Base-by-base conservation (phyloP, 2,329 filamentous ascomycete genomes). In the Calonectria fujianensis region DNA sequence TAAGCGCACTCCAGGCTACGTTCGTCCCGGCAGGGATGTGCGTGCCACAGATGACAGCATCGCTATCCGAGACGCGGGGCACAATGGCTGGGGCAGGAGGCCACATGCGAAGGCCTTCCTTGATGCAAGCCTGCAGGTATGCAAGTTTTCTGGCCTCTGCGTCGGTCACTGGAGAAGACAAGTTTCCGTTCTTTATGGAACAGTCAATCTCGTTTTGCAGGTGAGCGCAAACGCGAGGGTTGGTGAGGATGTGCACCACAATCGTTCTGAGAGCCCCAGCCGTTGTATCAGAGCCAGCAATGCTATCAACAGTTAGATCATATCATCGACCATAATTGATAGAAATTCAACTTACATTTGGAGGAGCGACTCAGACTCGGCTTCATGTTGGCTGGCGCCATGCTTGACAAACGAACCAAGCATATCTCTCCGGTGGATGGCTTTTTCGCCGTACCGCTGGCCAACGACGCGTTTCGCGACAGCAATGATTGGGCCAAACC, bases 241-340 rank as follows among this genome's bases (percentile, higher is more conserved):
- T 69, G 1, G 69, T 72, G 18, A 37, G 20, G 37, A 72, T 13
- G 18, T 72, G 73, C 2, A n/a, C 39, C 41, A 75, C 35, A 4
- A 27, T 24, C 14, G 65, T 48, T n/a, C 69, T 14, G 1, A 72
- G 45, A 4, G 48, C 73, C 4, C 65, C 65, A 0, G 73, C 69
- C 9, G 69, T 72, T 1, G 73, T 75, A 54, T 74, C 73, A 4
- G 69, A 72, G n/a, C 73, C 73, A 16, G 73, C 73, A 20, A 72
- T 68, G 4, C 72, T 74, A 8, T 11, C 14, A 3, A 37, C 1
- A 2, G 59, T 71, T 4, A 66, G 50, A 35, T n/a, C 1, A n/a
- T 2, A 29, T 3, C 5, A 11, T 8, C 27, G 31, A 1, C 3
- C 6, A 3, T 10, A 3, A 20, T 29, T 14, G 9, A 41, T 1